These are phyloP conservation scores for Chamaecyparis obtusa DNA, from an alignment of 75 land plant genomes.

Conservation along the genomic window DNA sequence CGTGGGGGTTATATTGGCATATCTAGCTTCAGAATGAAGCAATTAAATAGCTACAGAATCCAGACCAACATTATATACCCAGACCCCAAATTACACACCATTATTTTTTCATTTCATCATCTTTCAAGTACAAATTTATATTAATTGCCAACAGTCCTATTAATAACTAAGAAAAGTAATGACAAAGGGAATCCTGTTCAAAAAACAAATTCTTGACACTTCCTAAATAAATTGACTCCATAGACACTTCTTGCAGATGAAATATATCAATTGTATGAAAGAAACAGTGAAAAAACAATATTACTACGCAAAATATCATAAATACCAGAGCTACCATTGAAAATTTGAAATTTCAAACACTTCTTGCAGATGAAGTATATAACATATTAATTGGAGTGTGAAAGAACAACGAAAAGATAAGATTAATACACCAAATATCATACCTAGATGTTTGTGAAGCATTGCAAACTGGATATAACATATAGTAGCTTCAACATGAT, in stretches of 20 bases:
- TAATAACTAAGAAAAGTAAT: neutral
- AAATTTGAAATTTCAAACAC: neutral
- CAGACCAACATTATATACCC: neutral
- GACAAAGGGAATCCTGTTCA: neutral
- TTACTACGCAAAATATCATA: neutral
- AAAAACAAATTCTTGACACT: neutral
- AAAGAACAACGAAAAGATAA: neutral
- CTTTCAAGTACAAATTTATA: neutral
- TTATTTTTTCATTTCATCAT: neutral
- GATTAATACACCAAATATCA: neutral
- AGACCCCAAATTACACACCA: neutral
- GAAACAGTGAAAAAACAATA: neutral
- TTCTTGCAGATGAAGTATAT: neutral
- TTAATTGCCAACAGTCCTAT: neutral
- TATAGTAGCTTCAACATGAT: neutral
- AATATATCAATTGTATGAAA: neutral
- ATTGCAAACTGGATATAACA: neutral
- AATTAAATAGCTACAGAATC: neutral
- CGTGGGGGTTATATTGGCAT: neutral
- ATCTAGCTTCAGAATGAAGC: neutral
- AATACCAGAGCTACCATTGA: neutral
- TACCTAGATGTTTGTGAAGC: neutral
- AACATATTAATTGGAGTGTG: neutral
- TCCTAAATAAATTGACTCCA: neutral
- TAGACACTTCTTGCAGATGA: neutral